Evolutionary conservation across 2,329 filamentous ascomycete species (phyloP).

Genomic region (Arthrocladium fulminans): DNA sequence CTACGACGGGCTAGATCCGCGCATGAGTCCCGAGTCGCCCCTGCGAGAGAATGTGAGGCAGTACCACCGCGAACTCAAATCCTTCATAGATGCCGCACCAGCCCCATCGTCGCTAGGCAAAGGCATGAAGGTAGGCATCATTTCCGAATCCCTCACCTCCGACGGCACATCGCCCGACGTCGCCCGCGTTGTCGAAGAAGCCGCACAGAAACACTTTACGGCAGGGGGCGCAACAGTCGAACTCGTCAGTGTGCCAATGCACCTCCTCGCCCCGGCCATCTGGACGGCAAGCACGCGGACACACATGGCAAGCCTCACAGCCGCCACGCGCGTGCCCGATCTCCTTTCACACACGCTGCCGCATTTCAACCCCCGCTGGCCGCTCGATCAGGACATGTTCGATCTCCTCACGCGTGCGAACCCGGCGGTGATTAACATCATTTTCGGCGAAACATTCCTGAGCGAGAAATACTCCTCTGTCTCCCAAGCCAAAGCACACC

Average conservation of each 20-base stretch:
- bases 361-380: conserved; percentile 27
- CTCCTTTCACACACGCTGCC: conserved; percentile 28
- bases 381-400: conserved; percentile 35
- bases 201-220: conserved; percentile 31
- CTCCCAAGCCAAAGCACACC: conserved; percentile 39
- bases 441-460: conserved; percentile 33
- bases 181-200: conserved; percentile 28
- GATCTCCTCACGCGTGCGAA: conserved; percentile 37
- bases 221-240: conserved; percentile 37
- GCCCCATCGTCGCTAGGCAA: conserved; percentile 25
- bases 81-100: background rate
- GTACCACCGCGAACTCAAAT: conserved; percentile 27
- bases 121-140: conserved; percentile 38
- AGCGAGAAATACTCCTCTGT: conserved; percentile 25
- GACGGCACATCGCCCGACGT: conserved; percentile 34
- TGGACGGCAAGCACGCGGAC: conserved; percentile 38
- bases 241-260: conserved; percentile 41
- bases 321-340: conserved; percentile 27
- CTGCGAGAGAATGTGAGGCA: conserved; percentile 27
- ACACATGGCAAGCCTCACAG: conserved; percentile 27
- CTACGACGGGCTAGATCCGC: conserved; percentile 42
- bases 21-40: conserved; percentile 33
- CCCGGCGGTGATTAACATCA: conserved; percentile 38
- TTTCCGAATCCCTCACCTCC: conserved; percentile 37
- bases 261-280: conserved; percentile 38